Percentiles rank a stretch among this genome's conserved stretches.
Evolutionary conservation across 345 rosid genomes (phyloP).

Genomic region (Boechera stricta): DNA sequence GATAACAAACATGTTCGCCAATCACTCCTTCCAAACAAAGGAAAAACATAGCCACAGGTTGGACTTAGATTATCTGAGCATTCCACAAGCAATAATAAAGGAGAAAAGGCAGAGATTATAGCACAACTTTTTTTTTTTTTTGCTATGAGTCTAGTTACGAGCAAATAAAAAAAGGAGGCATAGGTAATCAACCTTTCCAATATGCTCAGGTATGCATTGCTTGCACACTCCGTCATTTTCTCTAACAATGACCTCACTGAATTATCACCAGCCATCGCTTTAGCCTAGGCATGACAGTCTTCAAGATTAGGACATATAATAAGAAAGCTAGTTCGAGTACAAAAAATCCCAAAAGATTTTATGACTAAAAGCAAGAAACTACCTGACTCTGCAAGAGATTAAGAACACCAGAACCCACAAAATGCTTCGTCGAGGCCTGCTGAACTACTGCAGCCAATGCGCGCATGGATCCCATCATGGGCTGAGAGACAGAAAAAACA

Average conservation of each 20-base stretch:
- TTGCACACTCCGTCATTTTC: slow-evolving; percentile 93
- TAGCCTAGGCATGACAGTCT: slow-evolving; percentile 65
- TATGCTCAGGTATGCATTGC: slow-evolving; percentile 92
- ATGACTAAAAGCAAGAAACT: slow-evolving; percentile 15
- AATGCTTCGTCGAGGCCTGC: slow-evolving; percentile 79
- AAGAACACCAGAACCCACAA: slow-evolving; percentile 86
- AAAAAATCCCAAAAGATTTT: not conserved
- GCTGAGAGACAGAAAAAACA: slow-evolving; percentile 55
- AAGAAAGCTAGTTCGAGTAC: slow-evolving; percentile 24
- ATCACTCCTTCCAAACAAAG: slow-evolving; percentile 25
- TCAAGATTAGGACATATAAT: slow-evolving; percentile 37
- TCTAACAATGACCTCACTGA: slow-evolving; percentile 93
- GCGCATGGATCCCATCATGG: slow-evolving; percentile 91
- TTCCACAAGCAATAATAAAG: slow-evolving; percentile 19
- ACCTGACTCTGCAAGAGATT: slow-evolving; percentile 98
- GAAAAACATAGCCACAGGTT: slow-evolving; percentile 3
- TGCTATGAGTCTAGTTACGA: slow-evolving; percentile 9
- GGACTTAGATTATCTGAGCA: slow-evolving; percentile 7
- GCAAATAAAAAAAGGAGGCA: slow-evolving; percentile 20
- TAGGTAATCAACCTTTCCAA: slow-evolving; percentile 71
- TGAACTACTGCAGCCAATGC: slow-evolving; percentile 78
- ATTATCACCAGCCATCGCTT: slow-evolving; percentile 96
- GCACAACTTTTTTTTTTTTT: not conserved
- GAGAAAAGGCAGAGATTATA: slow-evolving; percentile 9
- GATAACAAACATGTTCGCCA: slow-evolving; percentile 5